Percentiles rank a stretch among this genome's conserved stretches.
These are phyloP conservation scores for Scutellaria baicalensis DNA, from an alignment of 257 asterid species.

Conservation along the genomic window DNA sequence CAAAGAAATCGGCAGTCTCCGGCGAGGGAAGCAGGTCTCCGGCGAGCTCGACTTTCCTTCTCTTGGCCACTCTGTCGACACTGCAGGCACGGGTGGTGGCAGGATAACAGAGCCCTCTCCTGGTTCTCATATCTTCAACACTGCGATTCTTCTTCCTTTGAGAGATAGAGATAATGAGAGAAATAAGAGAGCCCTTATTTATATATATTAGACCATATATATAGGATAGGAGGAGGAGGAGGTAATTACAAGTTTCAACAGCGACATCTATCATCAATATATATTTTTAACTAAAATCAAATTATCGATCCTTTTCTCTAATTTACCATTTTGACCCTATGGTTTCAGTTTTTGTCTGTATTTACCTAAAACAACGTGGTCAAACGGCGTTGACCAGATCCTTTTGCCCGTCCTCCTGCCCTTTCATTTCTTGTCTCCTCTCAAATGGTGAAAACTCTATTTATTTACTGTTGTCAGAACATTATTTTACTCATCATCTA, in stretches of 20 bases:
- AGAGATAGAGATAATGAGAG: conserved; percentile 22
- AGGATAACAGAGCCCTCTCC: conserved; percentile 55
- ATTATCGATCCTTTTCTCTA: not conserved
- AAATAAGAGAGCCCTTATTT: not conserved
- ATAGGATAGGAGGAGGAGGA: too few relatives aligned
- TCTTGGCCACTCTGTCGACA: conserved; percentile 15
- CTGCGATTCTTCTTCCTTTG: conserved; percentile 12
- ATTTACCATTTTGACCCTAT: conserved; percentile 31
- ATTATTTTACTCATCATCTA: not conserved
- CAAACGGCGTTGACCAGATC: conserved; percentile 65
- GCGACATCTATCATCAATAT: conserved; percentile 14
- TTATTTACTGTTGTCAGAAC: not conserved
- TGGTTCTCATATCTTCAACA: conserved; percentile 38
- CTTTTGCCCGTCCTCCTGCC: conserved; percentile 29
- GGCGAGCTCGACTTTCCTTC: conserved; percentile 21
- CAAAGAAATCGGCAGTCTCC: conserved; percentile 40
- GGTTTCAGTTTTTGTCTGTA: conserved; percentile 19
- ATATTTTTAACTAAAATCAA: too few relatives aligned
- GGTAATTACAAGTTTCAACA: not conserved
- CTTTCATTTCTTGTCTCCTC: not conserved
- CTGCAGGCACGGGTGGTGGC: conserved; percentile 18
- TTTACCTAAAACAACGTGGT: conserved; percentile 36
- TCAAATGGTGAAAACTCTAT: conserved; percentile 1
- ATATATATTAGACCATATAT: not conserved
- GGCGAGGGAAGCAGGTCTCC: conserved; percentile 22